These are phyloP conservation scores for Mangifera indica DNA, from an alignment of 345 rosid genomes.

Conservation along the genomic window DNA sequence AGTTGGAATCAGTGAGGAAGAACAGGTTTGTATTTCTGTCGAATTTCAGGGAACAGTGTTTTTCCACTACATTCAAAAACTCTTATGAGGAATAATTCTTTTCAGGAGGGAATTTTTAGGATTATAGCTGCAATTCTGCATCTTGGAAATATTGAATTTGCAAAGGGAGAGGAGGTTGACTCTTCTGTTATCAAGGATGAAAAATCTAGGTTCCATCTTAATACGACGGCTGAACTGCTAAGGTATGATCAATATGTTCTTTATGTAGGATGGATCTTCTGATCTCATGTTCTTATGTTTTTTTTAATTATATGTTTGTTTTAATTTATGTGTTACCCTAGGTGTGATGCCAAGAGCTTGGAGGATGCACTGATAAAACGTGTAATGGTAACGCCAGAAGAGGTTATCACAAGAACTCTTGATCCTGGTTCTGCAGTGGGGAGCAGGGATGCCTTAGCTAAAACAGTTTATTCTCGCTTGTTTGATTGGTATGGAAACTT, in stretches of 20 bases:
- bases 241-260: slow-evolving; percentile 44
- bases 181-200: slow-evolving; percentile 93
- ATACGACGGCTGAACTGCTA: slow-evolving; percentile 81
- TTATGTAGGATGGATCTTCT: slow-evolving; percentile 17
- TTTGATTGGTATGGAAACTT: slow-evolving; percentile 82
- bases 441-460: slow-evolving; percentile 97
- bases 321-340: slow-evolving; percentile 28
- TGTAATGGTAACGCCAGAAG: slow-evolving; percentile 99
- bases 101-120: slow-evolving; percentile 89
- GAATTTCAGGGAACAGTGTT: slow-evolving; percentile 17
- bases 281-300: slow-evolving; percentile 15
- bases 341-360: slow-evolving; percentile 86
- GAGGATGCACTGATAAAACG: slow-evolving; percentile 97
- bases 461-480: slow-evolving; percentile 92
- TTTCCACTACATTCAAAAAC: slow-evolving; percentile 18
- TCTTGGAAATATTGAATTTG: slow-evolving; percentile 91
- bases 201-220: slow-evolving; percentile 84
- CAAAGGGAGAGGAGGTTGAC: slow-evolving; percentile 84
- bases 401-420: slow-evolving; percentile 93
- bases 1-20: slow-evolving; percentile 96
- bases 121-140: slow-evolving; percentile 96
- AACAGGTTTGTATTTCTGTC: slow-evolving; percentile 62
- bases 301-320: slow-evolving; percentile 19
- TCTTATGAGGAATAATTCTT: slow-evolving; percentile 38
- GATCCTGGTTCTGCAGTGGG: slow-evolving; percentile 83